Evolutionary conservation across 345 rosid species (phyloP).

Genomic region (Eucalyptus cloeziana): DNA sequence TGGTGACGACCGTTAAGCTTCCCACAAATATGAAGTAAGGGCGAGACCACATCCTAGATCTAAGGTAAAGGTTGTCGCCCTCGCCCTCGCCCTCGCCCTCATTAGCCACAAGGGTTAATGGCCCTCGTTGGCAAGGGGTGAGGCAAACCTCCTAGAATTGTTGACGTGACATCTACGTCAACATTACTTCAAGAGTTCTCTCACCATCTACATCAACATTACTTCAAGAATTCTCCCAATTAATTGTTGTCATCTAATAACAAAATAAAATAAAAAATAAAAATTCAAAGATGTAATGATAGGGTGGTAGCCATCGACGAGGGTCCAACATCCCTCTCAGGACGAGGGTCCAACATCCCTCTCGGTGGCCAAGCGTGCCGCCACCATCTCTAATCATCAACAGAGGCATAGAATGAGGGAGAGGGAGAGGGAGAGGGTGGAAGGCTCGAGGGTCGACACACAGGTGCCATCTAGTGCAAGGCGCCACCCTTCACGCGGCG

Average conservation of each 20-base stretch:
- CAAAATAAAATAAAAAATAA: no score
- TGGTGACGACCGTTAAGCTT: neutral
- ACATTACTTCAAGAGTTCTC: neutral
- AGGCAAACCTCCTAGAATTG: neutral
- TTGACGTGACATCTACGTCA: neutral
- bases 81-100: rapidly evolving
- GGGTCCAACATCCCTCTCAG: neutral
- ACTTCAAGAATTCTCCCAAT: neutral
- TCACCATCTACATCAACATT: no score
- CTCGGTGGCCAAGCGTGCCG: neutral
- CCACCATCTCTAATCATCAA: neutral
- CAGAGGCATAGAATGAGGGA: neutral
- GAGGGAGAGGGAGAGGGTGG: neutral
- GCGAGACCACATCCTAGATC: neutral
- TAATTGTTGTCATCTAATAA: no score
- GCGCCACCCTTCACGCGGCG: no score
- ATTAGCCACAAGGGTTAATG: neutral
- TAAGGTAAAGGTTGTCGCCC: neutral
- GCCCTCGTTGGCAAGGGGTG: neutral
- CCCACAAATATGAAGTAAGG: neutral
- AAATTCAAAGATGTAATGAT: neutral
- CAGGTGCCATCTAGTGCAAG: neutral
- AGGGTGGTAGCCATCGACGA: neutral
- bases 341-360: neutral
- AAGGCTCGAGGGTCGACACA: neutral